A percentile compares a stretch with the other conserved stretches of the same genome.
These are phyloP conservation scores for Rhododendron simsii DNA, from an alignment of 148 eudicot species.

Conservation along the genomic window DNA sequence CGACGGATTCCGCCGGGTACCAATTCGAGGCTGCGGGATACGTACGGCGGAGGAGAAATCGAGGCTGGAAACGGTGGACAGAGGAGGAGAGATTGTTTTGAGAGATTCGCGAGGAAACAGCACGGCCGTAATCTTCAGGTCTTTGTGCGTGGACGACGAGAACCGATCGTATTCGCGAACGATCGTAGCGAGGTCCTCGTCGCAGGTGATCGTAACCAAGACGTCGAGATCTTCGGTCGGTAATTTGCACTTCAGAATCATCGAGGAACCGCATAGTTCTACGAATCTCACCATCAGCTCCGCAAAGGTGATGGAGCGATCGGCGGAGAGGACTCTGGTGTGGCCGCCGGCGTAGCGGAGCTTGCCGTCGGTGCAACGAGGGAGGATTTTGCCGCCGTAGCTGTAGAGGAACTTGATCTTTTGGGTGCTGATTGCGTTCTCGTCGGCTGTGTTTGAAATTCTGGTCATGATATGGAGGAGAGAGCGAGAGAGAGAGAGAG, in stretches of 20 bases:
- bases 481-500: neutral
- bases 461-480: slow-evolving; percentile 5
- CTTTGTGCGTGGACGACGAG: neutral
- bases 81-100: neutral
- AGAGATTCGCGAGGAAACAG: neutral
- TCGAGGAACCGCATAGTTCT: slow-evolving; percentile 44
- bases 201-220: slow-evolving; percentile 53
- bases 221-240: slow-evolving; percentile 76
- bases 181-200: slow-evolving; percentile 56
- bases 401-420: slow-evolving; percentile 72
- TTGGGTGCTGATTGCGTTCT: slow-evolving; percentile 18
- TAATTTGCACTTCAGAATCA: slow-evolving; percentile 52
- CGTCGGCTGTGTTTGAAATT: neutral
- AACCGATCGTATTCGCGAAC: slow-evolving; percentile 57
- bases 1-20: neutral
- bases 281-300: slow-evolving; percentile 54
- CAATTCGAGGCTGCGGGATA: neutral
- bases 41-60: neutral
- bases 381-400: slow-evolving; percentile 84
- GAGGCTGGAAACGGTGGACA: slow-evolving; percentile 14
- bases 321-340: slow-evolving; percentile 73
- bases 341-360: slow-evolving; percentile 92
- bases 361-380: slow-evolving; percentile 78
- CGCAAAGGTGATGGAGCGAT: slow-evolving; percentile 52
- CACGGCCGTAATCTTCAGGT: slow-evolving; percentile 28